A percentile compares a stretch with the other conserved stretches of the same genome.
Conservation (phyloP, 2,329 filamentous ascomycete species). For the Mariannaea elegans region DNA sequence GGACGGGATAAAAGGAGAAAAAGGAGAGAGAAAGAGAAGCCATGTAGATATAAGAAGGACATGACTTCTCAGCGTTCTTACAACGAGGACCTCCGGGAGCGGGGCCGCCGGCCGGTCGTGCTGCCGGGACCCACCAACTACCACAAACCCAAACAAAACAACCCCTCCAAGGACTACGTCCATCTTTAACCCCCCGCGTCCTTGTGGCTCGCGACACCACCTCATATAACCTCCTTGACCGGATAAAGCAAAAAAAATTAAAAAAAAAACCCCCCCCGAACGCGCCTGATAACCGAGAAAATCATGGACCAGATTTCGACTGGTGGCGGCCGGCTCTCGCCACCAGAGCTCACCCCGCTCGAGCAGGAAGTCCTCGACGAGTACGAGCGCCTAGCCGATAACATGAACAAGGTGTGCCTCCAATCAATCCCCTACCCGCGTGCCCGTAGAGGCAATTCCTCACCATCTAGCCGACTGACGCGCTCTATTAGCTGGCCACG, state of each 20-base stretch:
- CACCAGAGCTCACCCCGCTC: slow-evolving; percentile 74
- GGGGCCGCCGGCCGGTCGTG: background rate
- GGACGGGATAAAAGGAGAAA: background rate
- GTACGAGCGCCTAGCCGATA: slow-evolving; percentile 85
- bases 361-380: slow-evolving; percentile 97
- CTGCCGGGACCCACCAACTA: background rate
- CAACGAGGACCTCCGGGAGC: background rate
- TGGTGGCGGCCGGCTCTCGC: slow-evolving; percentile 46
- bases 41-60: background rate
- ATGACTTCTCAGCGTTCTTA: background rate
- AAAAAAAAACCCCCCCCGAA: background rate
- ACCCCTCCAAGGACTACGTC: slow-evolving; percentile 9
- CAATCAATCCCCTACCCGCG: background rate
- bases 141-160: background rate
- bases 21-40: background rate
- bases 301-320: slow-evolving; percentile 36
- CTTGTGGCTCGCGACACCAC: background rate
- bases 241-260: too few species aligned
- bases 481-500: slow-evolving; percentile 59
- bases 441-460: background rate
- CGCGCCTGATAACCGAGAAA: background rate
- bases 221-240: too few species aligned
- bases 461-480: slow-evolving; percentile 18
- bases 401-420: slow-evolving; percentile 81
- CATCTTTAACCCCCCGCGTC: background rate